Evolutionary conservation across 352 stramenopile genomes (phyloP).

Genomic region (Phytophthora sansomeana): DNA sequence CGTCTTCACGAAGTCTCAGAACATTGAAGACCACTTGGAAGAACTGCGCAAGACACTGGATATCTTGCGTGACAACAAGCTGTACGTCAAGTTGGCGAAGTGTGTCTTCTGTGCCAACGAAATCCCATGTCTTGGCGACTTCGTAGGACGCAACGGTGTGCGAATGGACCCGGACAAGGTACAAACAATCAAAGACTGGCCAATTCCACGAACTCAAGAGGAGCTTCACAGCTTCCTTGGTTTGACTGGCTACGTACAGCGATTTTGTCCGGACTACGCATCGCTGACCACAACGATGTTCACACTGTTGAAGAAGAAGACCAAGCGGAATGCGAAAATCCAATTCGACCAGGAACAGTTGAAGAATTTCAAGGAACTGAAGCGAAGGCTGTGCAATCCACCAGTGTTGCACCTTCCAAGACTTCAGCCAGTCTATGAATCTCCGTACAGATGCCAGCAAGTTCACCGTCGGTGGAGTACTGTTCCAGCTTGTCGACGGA

Average conservation of each 20-base stretch:
- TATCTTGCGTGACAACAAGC: no score
- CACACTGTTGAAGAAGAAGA: neutral
- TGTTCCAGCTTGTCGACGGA: neutral
- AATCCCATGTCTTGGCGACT: no score
- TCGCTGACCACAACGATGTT: neutral
- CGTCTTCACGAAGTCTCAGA: no score
- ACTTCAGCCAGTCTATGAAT: no score
- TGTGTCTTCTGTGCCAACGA: no score
- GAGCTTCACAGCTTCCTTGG: constrained; percentile 10
- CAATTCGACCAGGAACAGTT: neutral
- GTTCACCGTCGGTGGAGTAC: no score
- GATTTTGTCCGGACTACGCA: neutral
- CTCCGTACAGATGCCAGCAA: constrained; percentile 1
- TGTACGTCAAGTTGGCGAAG: no score
- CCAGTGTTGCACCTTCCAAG: no score
- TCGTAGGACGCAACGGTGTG: no score
- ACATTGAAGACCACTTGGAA: no score
- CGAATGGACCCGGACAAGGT: constrained; percentile 13
- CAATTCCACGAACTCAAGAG: neutral
- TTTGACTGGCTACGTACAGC: constrained; percentile 6
- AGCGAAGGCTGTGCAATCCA: no score
- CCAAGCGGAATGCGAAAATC: constrained; percentile 2
- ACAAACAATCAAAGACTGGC: constrained; percentile 1
- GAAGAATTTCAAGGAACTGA: constrained; percentile 8
- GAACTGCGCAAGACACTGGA: no score